Base-by-base conservation (phyloP, 2,329 filamentous ascomycete genomes). In the Penicillium sp. region DNA sequence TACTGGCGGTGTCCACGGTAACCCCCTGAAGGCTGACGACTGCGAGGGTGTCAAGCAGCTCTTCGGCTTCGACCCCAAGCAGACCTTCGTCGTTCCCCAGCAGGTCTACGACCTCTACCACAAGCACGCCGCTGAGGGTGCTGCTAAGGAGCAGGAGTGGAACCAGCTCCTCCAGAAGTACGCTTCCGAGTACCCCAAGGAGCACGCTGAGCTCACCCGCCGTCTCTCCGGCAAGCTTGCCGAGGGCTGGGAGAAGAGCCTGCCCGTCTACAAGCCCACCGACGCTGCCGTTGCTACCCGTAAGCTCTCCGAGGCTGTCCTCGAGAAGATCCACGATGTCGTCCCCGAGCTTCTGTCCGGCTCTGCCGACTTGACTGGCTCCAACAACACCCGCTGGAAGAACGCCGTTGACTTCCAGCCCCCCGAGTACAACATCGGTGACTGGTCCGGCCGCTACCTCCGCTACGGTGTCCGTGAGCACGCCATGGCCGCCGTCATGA, bases 381-480 rank as follows among this genome's bases (percentile, higher is more conserved):
- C 93, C 69, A 98, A 98, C 82, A 85, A 97, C 78, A 98, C 93
- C 62, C 84, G 90, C 71, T 96, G 90, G 89, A 98, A 97, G 86
- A 81, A 83, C 48, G 91, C 93, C 50, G 82, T 91, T 60, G 93
- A 98, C 79, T 97, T 98, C 84, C 93, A 98, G 79, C 88, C 90
- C 57, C 87, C 88, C 53, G 78, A 81, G 64, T 84, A 82, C 57
- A 85, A 86, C 57, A 86, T 98, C 63, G 93, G 93, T 67, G 83
- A 91, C 74, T 95, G 88, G 77, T 73, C 79, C 62, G 93, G 93
- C 64, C 89, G 93, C 65, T 98, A 98, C 72, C 79, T 76, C 57
- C 71, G 73, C 58, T 76, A 75, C 60, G 74, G 73, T 70, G 73
- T 76, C 32, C 74, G 74, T 64, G 74, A 76, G 65, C 74, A 76